These are phyloP conservation scores for Mucor ambiguus DNA, from an alignment of 371 early-diverging fungal species.

Conservation along the genomic window DNA sequence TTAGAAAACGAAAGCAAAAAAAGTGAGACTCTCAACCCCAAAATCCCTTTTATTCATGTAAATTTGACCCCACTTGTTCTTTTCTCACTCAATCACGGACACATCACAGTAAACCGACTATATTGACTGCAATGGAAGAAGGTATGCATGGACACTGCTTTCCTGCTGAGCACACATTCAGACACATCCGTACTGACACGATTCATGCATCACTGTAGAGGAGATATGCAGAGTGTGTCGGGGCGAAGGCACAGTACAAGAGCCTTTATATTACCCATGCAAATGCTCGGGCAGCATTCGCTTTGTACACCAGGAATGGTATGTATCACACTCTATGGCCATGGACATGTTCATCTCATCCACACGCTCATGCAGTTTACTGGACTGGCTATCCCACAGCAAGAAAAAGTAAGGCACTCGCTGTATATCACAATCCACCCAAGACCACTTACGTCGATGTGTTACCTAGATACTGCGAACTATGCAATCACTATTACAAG, in stretches of 20 bases:
- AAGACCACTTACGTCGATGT: neutral
- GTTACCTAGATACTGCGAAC: slow-evolving; percentile 74
- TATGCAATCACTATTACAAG: slow-evolving; percentile 81
- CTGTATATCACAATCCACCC: neutral
- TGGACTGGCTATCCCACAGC: slow-evolving; percentile 87
- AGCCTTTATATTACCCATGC: slow-evolving; percentile 90
- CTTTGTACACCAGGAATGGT: slow-evolving; percentile 89
- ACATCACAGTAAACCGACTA: neutral
- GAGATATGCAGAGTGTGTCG: slow-evolving; percentile 94
- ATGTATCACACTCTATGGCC: slow-evolving; percentile 8
- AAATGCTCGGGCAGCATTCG: slow-evolving; percentile 92
- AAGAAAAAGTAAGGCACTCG: slow-evolving; percentile 60
- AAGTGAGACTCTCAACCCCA: neutral
- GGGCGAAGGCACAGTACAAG: slow-evolving; percentile 68
- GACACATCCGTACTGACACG: neutral
- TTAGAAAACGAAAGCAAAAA: neutral
- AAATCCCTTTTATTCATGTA: neutral
- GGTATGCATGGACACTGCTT: neutral
- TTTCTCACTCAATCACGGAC: neutral
- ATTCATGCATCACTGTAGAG: slow-evolving; percentile 2
- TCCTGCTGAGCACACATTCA: no score
- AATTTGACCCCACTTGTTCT: neutral
- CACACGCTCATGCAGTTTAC: slow-evolving; percentile 51
- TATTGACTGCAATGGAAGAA: slow-evolving; percentile 2
- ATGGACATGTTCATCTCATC: neutral